Evolutionary conservation across 768 basidiomycete species (phyloP), one percentile per base, ranked within the genome.

Genomic region (Mycena alexandri): DNA sequence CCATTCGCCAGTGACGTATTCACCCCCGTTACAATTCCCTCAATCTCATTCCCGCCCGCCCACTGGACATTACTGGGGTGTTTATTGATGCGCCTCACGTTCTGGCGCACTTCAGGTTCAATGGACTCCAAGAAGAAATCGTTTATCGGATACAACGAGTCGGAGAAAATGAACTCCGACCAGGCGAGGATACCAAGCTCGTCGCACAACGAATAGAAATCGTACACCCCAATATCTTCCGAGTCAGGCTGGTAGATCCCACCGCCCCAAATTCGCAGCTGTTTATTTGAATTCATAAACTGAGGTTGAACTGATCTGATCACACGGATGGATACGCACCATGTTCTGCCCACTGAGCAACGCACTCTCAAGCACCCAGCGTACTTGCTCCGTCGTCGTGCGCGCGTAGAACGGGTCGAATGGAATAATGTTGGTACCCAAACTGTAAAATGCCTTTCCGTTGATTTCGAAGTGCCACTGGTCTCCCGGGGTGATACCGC

Each of bases 161-260:
- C 87, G 0, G 87, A 87, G 76, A 88, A 89, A 56, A 87, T 86
- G 58, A 88, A 82, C 69, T 89, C 88, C 1, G 87, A 87, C 88
- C 88, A 89, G 2, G 83, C 87, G 52, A 89, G 77, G 67, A 89
- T 86, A 8, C 88, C 87, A 0, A 89, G 80, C 68, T 88, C 87
- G 72, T 89, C 87, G 72, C 87, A 89, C 24, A 86, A 72, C 0
- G 83, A 81, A 74, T 88, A 89, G 69, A 89, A 87, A 66, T 85
- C 81, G 71, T 89, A 88, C 12, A 80, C 82, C 24, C 86, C 87
- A 1, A 80, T 79, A 14, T 80, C 80, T 12, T 80, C 78, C 1
- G 84, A 83, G 42, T 63, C 65, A 3, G 85, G 85, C 61, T 85
- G 85, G 68, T 85, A 86, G 1, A 80, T 81, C 0, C 88, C 88